Evolutionary conservation across 345 rosid genomes (phyloP), one percentile per base, ranked within the genome.

Genomic region (Euphorbia tirucalli): DNA sequence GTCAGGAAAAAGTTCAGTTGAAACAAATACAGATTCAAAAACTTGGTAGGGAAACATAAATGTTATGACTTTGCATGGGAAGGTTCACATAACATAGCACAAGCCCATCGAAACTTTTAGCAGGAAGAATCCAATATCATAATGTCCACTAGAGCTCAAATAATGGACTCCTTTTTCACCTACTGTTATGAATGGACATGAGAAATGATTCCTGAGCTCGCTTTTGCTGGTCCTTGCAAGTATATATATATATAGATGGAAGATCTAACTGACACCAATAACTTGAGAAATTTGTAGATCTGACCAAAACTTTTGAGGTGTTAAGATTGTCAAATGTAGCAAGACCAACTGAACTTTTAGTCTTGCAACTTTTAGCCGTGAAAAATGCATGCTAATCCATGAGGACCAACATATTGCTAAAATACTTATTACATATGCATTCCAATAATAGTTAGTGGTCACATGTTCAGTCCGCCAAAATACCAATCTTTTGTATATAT

Each of bases 1-100:
- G 32, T 18, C 49, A 22, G 58, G 13, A 54, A 31, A 63, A 67
- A 71, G 43, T 61, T 57, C 27, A 68, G 41, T 21, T 43, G 58
- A 16, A 68, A 22, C 2, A 16, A 60, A 61, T 27, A 32, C 15
- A 39, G 27, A 21, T 31, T 48, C 60, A 35, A 19, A 52, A 22
- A 50, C 31, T 7, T 11, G 57, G n/a, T 39, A 22, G 8, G 27
- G 35, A 15, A 16, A 28, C 35, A 66, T 48, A 54, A 67, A 57
- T 18, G 54, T 46, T 15, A 19, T 25, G 43, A n/a, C 50, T 41
- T 30, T 61, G 57, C 67, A 44, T 30, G 35, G 35, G 54, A 27
- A 27, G 3, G 61, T 27, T 27, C 56, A 31, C 69, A 44, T 41
- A 64, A 59, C 18, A 35, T 46, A 49, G 50, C 60, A 61, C 35